Evolutionary conservation across 768 basidiomycete species (phyloP).

Genomic region (Russula ochroleuca): DNA sequence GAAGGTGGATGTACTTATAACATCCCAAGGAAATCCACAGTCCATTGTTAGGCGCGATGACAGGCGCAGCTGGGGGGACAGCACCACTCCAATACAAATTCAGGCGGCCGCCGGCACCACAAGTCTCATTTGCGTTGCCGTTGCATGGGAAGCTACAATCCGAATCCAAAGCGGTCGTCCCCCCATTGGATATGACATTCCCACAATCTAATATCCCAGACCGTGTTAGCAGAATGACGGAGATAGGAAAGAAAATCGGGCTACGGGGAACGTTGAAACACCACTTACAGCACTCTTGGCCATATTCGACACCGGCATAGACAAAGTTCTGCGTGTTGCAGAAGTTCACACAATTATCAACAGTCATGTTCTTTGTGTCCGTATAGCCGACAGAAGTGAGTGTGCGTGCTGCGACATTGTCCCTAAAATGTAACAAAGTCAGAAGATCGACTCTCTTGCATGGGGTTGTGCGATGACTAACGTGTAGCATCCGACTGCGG

Average conservation of each 20-base stretch:
- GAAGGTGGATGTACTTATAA: slow-evolving; percentile 47
- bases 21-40: slow-evolving; percentile 72
- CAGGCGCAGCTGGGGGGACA: slow-evolving; percentile 51
- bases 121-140: slow-evolving; percentile 53
- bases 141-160: slow-evolving; percentile 62
- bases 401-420: slow-evolving; percentile 55
- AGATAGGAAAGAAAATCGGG: background rate
- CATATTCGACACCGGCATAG: slow-evolving; percentile 69
- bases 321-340: slow-evolving; percentile 47
- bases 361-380: slow-evolving; percentile 55
- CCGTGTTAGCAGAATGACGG: background rate
- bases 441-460: slow-evolving; percentile 25
- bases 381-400: slow-evolving; percentile 47
- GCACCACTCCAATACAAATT: slow-evolving; percentile 63
- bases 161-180: slow-evolving; percentile 41
- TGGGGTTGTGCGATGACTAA: slow-evolving; percentile 32
- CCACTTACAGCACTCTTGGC: slow-evolving; percentile 57
- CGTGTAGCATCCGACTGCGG: slow-evolving; percentile 59
- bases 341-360: slow-evolving; percentile 46
- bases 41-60: slow-evolving; percentile 51
- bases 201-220: slow-evolving; percentile 53
- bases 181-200: slow-evolving; percentile 47
- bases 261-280: background rate
- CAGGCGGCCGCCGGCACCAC: slow-evolving; percentile 56
- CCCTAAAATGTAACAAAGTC: slow-evolving; percentile 41